Percentiles rank a stretch among this genome's conserved stretches.
Evolutionary conservation across 768 basidiomycete species (phyloP).

Genomic region (Lactifluus echinatus): DNA sequence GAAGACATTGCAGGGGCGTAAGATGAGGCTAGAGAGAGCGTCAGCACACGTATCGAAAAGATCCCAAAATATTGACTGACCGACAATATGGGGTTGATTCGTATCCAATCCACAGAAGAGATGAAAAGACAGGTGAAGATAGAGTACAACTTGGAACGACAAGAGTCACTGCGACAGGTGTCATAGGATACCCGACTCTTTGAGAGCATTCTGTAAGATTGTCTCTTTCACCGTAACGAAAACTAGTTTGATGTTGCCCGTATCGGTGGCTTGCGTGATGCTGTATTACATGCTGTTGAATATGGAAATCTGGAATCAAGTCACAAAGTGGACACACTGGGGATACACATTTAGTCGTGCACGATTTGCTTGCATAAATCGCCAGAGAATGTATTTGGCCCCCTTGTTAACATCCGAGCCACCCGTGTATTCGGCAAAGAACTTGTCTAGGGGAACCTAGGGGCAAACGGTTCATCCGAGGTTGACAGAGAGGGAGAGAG

Average conservation of each 20-base stretch:
- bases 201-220: slow-evolving; percentile 81
- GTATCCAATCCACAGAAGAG: slow-evolving; percentile 16
- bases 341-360: slow-evolving; percentile 84
- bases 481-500: neutral
- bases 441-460: slow-evolving; percentile 64
- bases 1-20: slow-evolving; percentile 17
- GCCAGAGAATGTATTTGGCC: slow-evolving; percentile 90
- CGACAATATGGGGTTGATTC: slow-evolving; percentile 12
- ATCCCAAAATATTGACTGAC: neutral
- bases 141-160: slow-evolving; percentile 9
- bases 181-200: slow-evolving; percentile 77
- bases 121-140: slow-evolving; percentile 8
- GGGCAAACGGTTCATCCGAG: neutral
- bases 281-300: slow-evolving; percentile 28
- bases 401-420: slow-evolving; percentile 89
- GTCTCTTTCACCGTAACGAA: slow-evolving; percentile 90
- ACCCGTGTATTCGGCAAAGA: slow-evolving; percentile 85
- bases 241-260: slow-evolving; percentile 70
- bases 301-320: neutral
- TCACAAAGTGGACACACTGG: slow-evolving; percentile 44
- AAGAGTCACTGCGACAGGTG: neutral
- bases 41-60: neutral
- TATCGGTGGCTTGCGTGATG: slow-evolving; percentile 85
- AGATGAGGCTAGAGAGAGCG: slow-evolving; percentile 3
- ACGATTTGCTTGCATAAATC: slow-evolving; percentile 87